Evolutionary conservation across 306 rosid species (phyloP).

Genomic region (Sophora flavescens): DNA sequence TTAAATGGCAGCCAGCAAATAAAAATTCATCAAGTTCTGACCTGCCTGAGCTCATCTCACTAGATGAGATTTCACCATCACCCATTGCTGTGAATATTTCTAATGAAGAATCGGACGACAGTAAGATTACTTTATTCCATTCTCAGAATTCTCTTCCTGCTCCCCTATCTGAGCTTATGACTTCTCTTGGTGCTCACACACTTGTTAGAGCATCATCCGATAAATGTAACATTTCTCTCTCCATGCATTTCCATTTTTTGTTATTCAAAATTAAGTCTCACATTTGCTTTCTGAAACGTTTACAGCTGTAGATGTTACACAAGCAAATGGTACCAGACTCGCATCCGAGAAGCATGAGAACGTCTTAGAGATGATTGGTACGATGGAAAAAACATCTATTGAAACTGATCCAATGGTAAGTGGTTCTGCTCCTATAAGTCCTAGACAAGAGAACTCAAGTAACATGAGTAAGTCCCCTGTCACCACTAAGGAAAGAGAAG

Average conservation of each 20-base stretch:
- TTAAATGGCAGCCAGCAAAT: conserved; percentile 49
- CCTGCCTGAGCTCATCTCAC: conserved; percentile 58
- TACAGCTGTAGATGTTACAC: conserved; percentile 53
- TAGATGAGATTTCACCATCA: conserved; percentile 51
- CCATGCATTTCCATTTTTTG: background rate
- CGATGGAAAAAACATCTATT: conserved; percentile 39
- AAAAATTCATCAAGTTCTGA: conserved; percentile 49
- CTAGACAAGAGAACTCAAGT: conserved; percentile 40
- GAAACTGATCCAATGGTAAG: conserved; percentile 40
- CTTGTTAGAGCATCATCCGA: conserved; percentile 43
- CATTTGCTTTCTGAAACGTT: conserved; percentile 47
- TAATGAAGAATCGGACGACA: conserved; percentile 44
- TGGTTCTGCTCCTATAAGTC: conserved; percentile 48
- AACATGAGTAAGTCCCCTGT: conserved; percentile 37
- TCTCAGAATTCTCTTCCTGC: conserved; percentile 43
- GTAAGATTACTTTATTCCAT: conserved; percentile 40
- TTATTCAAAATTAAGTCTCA: conserved; percentile 12
- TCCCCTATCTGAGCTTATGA: conserved; percentile 44
- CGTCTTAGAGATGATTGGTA: conserved; percentile 39
- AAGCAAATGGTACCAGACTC: conserved; percentile 43
- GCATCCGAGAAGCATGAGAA: conserved; percentile 44
- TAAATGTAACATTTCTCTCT: conserved; percentile 53
- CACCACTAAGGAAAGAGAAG: conserved; percentile 48
- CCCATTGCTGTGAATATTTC: conserved; percentile 41
- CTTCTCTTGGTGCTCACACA: conserved; percentile 32